Evolutionary conservation across 768 basidiomycete species (phyloP).

Genomic region (Antrodiella citrinella): DNA sequence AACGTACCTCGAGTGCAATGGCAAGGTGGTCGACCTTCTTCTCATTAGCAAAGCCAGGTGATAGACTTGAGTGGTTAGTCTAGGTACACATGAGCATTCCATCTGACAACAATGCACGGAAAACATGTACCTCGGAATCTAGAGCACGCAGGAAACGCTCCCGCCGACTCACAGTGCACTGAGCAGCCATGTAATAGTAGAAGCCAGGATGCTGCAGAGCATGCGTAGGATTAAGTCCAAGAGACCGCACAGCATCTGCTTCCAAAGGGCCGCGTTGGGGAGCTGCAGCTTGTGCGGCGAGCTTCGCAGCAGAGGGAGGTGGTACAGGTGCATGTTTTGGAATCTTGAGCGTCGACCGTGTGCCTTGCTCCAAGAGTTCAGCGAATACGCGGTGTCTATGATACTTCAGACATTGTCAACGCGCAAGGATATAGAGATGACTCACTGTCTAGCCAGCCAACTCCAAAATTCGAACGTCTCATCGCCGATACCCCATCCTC

Average conservation of each 20-base stretch:
- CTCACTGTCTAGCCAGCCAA: constrained; percentile 89
- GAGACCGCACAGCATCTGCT: constrained; percentile 48
- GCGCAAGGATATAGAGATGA: constrained; percentile 8
- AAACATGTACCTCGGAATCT: constrained; percentile 44
- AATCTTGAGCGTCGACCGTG: constrained; percentile 50
- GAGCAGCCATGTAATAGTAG: constrained; percentile 86
- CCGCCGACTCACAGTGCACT: constrained; percentile 72
- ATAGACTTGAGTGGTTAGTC: constrained; percentile 15
- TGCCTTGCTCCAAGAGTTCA: constrained; percentile 83
- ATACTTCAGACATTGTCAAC: not conserved
- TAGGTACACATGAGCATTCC: not conserved
- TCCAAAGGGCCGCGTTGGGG: constrained; percentile 33
- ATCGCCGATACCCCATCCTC: constrained; percentile 93
- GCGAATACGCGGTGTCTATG: constrained; percentile 80
- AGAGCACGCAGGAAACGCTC: constrained; percentile 55
- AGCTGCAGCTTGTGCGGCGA: constrained; percentile 17
- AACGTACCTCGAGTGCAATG: constrained; percentile 70
- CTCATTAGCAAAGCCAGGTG: constrained; percentile 82
- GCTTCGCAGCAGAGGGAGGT: constrained; percentile 18
- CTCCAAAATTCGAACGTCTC: constrained; percentile 98
- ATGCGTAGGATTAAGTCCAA: constrained; percentile 73
- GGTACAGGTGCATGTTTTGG: constrained; percentile 46
- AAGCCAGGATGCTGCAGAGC: constrained; percentile 88
- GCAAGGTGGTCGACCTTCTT: constrained; percentile 86
- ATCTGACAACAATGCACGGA: not conserved